phyloP scores from a whole-genome alignment of 2,329 filamentous ascomycete species.

The Didymella pinodella region DNA sequence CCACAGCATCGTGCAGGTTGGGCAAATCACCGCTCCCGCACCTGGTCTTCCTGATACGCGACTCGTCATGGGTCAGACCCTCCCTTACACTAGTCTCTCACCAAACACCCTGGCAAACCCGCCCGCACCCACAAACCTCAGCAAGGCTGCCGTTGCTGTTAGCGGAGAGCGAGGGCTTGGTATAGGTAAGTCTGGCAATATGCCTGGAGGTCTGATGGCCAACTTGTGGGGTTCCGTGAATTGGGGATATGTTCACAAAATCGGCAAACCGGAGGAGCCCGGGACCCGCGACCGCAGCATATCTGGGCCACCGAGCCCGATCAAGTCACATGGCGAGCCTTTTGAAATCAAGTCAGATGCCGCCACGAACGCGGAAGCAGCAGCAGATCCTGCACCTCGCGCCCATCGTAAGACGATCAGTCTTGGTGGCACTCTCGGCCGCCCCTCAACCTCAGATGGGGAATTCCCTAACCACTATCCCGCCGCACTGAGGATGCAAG shows the following conservation, averaged over 20 bases:
- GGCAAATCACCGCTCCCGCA: slow-evolving; percentile 53
- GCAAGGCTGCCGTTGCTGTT: slow-evolving; percentile 82
- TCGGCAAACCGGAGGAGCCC: slow-evolving; percentile 63
- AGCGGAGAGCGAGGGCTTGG: slow-evolving; percentile 77
- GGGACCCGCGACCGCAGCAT: slow-evolving; percentile 37
- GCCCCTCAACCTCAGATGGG: slow-evolving; percentile 28
- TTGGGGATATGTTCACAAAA: slow-evolving; percentile 74
- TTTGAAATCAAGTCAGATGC: slow-evolving; percentile 28
- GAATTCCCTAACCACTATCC: slow-evolving; percentile 81
- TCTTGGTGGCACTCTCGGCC: slow-evolving; percentile 53
- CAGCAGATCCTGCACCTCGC: slow-evolving; percentile 22
- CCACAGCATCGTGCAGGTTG: slow-evolving; percentile 77
- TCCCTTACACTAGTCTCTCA: slow-evolving; percentile 72
- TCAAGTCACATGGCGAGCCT: slow-evolving; percentile 31
- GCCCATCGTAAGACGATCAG: slow-evolving; percentile 66
- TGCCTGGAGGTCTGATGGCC: slow-evolving; percentile 86
- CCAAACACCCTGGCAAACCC: slow-evolving; percentile 84
- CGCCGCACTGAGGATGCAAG: slow-evolving; percentile 80
- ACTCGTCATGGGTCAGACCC: slow-evolving; percentile 53
- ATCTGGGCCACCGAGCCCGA: slow-evolving; percentile 48
- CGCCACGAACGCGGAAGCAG: slow-evolving; percentile 14
- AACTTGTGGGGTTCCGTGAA: slow-evolving; percentile 93
- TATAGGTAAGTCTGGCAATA: slow-evolving; percentile 67
- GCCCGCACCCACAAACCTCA: slow-evolving; percentile 83
- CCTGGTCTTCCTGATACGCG: slow-evolving; percentile 48